Evolutionary conservation across 495 filamentous ascomycete species (phyloP).

Genomic region (Rhypophila decipiens): DNA sequence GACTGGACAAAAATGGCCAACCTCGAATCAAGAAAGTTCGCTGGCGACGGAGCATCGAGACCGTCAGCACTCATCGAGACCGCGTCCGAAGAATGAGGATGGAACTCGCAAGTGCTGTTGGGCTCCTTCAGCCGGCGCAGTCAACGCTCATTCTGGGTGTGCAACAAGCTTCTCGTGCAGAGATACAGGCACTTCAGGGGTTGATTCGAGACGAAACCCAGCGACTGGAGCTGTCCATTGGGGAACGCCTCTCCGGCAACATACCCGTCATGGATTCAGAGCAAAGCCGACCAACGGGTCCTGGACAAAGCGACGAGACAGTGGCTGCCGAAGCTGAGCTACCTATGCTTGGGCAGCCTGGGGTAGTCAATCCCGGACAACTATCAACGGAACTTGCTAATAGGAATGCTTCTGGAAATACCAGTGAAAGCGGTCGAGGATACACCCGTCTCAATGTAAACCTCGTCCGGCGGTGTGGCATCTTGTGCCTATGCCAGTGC

Average conservation of each 20-base stretch:
- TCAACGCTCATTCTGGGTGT: not conserved
- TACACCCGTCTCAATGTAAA: not conserved
- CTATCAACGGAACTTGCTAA: too few species aligned
- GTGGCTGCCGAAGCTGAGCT: not conserved
- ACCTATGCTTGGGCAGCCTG: not conserved
- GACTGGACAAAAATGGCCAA: not conserved
- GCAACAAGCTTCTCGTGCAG: not conserved
- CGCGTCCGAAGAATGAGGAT: not conserved
- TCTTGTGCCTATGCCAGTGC: not conserved
- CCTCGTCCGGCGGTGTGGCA: not conserved
- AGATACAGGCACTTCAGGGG: not conserved
- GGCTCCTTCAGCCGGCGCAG: not conserved
- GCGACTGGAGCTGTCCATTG: not conserved
- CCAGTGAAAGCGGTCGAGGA: not conserved
- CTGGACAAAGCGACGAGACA: not conserved
- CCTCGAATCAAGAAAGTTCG: not conserved
- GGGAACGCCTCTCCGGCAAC: not conserved
- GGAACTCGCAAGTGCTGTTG: not conserved
- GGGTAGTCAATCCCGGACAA: not conserved
- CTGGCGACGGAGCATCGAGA: not conserved
- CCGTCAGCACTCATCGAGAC: not conserved
- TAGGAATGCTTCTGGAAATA: not conserved
- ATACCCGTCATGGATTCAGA: not conserved
- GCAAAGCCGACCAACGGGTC: not conserved
- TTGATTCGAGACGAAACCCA: not conserved